Percentiles rank a stretch among this genome's conserved stretches.
phyloP scores from a whole-genome alignment of 352 stramenopile genomes.

The Phytopythium cucurbitacearum region DNA sequence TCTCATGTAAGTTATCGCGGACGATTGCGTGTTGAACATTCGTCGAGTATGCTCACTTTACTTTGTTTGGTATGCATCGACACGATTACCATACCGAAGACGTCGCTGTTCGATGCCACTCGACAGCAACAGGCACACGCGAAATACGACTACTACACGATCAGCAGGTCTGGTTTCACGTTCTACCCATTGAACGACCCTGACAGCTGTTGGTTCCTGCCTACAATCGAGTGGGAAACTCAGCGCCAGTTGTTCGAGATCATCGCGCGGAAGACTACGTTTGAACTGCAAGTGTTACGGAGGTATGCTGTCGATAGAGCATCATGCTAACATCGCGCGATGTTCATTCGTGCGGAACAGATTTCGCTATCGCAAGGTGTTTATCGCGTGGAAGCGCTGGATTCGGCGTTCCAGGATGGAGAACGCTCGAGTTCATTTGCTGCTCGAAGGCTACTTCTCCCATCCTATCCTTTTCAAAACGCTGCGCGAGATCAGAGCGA shows the following conservation, averaged over 20 bases:
- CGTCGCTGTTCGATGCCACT: constrained; percentile 15
- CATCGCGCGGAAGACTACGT: constrained; percentile 26
- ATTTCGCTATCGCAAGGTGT: constrained; percentile 68
- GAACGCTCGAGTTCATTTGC: constrained; percentile 28
- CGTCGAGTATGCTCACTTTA: too few relatives aligned
- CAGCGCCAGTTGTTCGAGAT: constrained; percentile 42
- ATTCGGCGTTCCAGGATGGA: constrained; percentile 38
- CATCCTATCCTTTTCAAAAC: constrained; percentile 26
- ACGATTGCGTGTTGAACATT: not conserved
- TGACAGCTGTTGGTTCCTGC: constrained; percentile 38
- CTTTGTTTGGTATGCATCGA: not conserved
- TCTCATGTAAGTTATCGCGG: constrained; percentile 33
- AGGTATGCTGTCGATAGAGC: not conserved
- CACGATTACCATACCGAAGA: constrained; percentile 2
- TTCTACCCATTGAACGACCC: constrained; percentile 52
- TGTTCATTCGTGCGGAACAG: constrained; percentile 13
- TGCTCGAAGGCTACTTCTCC: constrained; percentile 49
- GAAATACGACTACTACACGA: constrained; percentile 67
- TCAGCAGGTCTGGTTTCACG: constrained; percentile 50
- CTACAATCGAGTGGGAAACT: constrained; percentile 41
- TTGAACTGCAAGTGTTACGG: constrained; percentile 33
- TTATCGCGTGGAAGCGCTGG: constrained; percentile 52
- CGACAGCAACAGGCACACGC: constrained; percentile 24
- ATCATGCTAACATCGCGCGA: not conserved
- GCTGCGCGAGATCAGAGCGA: constrained; percentile 24